Percentiles rank a stretch among this genome's conserved stretches.
These are phyloP conservation scores for Xylariaceae sp. DNA, from an alignment of 2,329 filamentous ascomycete species.

Conservation along the genomic window DNA sequence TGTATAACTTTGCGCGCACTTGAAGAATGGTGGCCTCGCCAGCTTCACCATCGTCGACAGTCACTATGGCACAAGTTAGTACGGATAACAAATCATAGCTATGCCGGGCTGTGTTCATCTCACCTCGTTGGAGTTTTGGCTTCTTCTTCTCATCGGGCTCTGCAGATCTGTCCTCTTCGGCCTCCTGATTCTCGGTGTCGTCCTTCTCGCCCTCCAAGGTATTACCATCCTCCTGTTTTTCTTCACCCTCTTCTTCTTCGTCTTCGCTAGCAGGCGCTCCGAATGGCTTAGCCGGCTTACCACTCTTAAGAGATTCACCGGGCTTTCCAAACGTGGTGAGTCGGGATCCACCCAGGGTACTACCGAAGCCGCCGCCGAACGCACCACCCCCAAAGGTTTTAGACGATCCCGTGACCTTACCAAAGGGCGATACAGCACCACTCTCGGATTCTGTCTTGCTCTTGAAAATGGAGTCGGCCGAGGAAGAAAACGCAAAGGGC, in stretches of 20 bases:
- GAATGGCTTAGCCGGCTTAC: conserved; percentile 67
- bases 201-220: conserved; percentile 39
- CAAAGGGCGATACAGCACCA: conserved; percentile 31
- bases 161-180: conserved; percentile 9
- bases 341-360: conserved; percentile 40
- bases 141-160: conserved; percentile 58
- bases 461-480: conserved; percentile 50
- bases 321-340: conserved; percentile 69
- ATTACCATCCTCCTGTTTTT: conserved; percentile 38
- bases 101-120: conserved; percentile 30
- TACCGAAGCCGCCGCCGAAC: conserved; percentile 46
- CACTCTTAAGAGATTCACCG: conserved; percentile 48
- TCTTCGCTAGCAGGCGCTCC: conserved; percentile 67
- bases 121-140: conserved; percentile 65
- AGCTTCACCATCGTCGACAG: conserved; percentile 81
- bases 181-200: conserved; percentile 43
- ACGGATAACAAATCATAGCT: conserved; percentile 22
- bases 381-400: conserved; percentile 37
- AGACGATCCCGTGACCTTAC: conserved; percentile 26
- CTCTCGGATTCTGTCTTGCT: conserved; percentile 31
- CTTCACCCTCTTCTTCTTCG: conserved; percentile 38
- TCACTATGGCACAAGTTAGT: conserved; percentile 43
- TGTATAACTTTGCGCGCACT: conserved; percentile 79
- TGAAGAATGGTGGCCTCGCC: conserved; percentile 71
- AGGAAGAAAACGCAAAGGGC: conserved; percentile 36